Evolutionary conservation across 345 rosid genomes (phyloP).

Genomic region (Brassica juncea): DNA sequence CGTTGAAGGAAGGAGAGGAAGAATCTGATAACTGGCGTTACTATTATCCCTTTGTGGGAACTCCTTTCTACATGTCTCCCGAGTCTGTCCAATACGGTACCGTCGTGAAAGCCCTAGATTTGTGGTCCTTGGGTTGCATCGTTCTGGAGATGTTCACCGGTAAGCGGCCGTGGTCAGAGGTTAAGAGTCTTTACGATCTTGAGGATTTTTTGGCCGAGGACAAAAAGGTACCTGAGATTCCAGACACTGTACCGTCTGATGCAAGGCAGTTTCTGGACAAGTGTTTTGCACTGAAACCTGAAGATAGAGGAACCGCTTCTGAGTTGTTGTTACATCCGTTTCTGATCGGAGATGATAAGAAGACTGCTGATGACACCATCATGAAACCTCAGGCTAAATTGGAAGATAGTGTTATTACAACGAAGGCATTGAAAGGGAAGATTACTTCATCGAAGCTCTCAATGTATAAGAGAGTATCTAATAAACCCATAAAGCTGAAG

Average conservation of each 20-base stretch:
- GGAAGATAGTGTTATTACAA: background rate
- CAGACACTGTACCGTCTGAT: slow-evolving; percentile 21
- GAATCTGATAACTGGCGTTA: background rate
- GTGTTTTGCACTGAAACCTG: slow-evolving; percentile 25
- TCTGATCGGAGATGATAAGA: slow-evolving; percentile 7
- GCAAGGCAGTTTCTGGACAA: slow-evolving; percentile 33
- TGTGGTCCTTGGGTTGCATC: slow-evolving; percentile 37
- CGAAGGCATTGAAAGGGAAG: background rate
- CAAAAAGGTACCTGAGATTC: slow-evolving; percentile 4
- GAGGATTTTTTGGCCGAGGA: background rate
- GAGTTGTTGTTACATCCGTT: slow-evolving; percentile 34
- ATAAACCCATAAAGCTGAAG: background rate
- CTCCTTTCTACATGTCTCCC: slow-evolving; percentile 26
- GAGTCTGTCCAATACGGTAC: slow-evolving; percentile 4
- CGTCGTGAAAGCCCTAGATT: slow-evolving; percentile 31
- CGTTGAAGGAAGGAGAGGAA: background rate
- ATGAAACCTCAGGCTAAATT: background rate
- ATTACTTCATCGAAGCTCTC: background rate
- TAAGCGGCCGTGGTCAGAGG: slow-evolving; percentile 11
- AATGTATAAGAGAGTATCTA: background rate
- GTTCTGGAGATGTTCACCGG: slow-evolving; percentile 36
- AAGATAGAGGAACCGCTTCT: slow-evolving; percentile 31
- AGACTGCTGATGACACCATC: background rate
- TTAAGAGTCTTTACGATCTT: background rate
- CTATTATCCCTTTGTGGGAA: background rate